These are phyloP conservation scores for Microcyclospora tardicrescens DNA, from an alignment of 2,329 filamentous ascomycete species.

Conservation along the genomic window DNA sequence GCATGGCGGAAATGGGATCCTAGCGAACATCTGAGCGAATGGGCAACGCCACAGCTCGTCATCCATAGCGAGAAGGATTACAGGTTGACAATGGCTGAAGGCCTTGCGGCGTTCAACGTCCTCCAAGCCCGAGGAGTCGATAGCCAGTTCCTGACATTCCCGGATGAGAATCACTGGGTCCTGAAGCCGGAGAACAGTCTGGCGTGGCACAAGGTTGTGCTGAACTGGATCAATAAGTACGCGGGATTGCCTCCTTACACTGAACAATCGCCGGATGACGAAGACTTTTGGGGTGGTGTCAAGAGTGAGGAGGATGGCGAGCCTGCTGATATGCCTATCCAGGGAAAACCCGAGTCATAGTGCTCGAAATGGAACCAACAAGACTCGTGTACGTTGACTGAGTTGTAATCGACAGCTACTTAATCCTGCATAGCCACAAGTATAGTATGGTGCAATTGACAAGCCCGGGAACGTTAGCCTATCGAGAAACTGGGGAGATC, in stretches of 20 bases:
- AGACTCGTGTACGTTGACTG: no score
- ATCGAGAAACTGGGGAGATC: no score
- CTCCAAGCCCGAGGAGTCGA: slow-evolving; percentile 63
- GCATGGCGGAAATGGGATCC: slow-evolving; percentile 48
- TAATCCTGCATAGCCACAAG: no score
- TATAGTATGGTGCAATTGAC: no score
- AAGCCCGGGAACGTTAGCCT: no score
- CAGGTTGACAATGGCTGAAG: slow-evolving; percentile 71
- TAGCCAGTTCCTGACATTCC: slow-evolving; percentile 68
- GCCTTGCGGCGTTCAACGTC: slow-evolving; percentile 73
- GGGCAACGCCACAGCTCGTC: slow-evolving; percentile 77
- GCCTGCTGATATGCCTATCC: slow-evolving; percentile 11
- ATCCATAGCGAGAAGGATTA: slow-evolving; percentile 90
- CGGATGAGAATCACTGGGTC: slow-evolving; percentile 70
- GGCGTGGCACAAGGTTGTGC: slow-evolving; percentile 76
- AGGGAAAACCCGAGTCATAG: slow-evolving; percentile 13
- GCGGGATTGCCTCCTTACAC: slow-evolving; percentile 38
- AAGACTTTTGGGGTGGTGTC: slow-evolving; percentile 19
- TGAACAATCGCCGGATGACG: slow-evolving; percentile 19
- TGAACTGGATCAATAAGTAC: slow-evolving; percentile 59
- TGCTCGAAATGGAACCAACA: no score
- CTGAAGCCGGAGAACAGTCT: slow-evolving; percentile 83
- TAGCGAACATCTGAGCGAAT: slow-evolving; percentile 46
- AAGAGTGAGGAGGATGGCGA: slow-evolving; percentile 12
- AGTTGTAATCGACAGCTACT: no score